Base-by-base conservation (phyloP, 1,139 yeast species). In the Zygosaccharomyces pseudobailii region DNA sequence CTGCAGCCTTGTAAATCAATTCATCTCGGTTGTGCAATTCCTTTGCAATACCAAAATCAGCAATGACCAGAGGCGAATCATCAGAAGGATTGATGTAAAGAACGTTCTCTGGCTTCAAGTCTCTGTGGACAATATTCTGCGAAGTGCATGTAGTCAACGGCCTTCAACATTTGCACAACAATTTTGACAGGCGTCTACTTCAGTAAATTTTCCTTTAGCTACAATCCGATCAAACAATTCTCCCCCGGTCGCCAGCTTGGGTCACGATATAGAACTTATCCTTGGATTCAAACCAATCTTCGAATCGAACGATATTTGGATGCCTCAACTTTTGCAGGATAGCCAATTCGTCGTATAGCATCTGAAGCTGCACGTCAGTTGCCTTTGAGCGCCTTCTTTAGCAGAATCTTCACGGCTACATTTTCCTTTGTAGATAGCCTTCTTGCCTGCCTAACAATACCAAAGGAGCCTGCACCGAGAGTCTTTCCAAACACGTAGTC, bases 1-100 rank as follows among this genome's bases (percentile, higher is more conserved):
- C 97, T 0, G 96, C 96, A 41, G 87, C 82, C 24, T 85, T 74
- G 24, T 80, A 84, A 50, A 90, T 73, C 53, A 82, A 75, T 54
- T 87, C 90, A 56, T 80, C 76, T 6, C 66, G 66, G 17, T 73
- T 66, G 49, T 75, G 74, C 55, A 89, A 69, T 52, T 79, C 74
- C 65, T 86, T 87, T 34, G 97, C 96, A 58, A 89, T 88, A 39
- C 97, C 97, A 68, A 89, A 89, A 69, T 89, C 97, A 0, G 96
- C 96, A 55, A 89, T 72, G 3, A 89, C 95, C 32, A 89, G 73
- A 43, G 77, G 79, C 5, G 95, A 83, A 51, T 84, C 74, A 19
- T 69, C 70, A 9, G 71, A 76, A 8, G 58, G 52, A 8, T 57
- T 54, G 28, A 65, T 40, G 64, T 86, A 88, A 43, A 89, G 73